phyloP scores from a whole-genome alignment of 2,329 filamentous ascomycete genomes.

The Byssoonygena ceratinophila region DNA sequence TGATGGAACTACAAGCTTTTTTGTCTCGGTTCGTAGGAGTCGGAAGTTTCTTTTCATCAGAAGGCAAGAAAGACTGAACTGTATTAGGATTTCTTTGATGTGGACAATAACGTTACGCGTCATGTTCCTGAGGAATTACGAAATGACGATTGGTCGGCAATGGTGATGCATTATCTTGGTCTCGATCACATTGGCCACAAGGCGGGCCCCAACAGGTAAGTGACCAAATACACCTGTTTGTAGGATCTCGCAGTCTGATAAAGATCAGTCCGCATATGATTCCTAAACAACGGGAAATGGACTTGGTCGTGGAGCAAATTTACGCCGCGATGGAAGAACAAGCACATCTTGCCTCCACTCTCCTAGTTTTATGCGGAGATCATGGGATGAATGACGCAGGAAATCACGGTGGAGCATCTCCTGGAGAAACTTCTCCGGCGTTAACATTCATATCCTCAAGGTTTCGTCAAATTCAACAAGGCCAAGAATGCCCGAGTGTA shows the following conservation, averaged over 20 bases:
- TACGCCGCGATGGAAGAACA: slow-evolving; percentile 63
- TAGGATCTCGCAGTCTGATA: slow-evolving; percentile 17
- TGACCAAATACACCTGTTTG: slow-evolving; percentile 4
- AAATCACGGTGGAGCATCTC: slow-evolving; percentile 88
- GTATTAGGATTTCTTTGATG: slow-evolving; percentile 82
- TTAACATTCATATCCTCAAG: slow-evolving; percentile 85
- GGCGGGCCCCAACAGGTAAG: slow-evolving; percentile 68
- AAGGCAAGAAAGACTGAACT: slow-evolving; percentile 7
- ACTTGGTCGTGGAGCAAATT: slow-evolving; percentile 63
- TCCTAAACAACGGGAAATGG: slow-evolving; percentile 91
- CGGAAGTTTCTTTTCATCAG: background rate
- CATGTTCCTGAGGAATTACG: slow-evolving; percentile 68
- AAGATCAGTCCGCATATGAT: slow-evolving; percentile 67
- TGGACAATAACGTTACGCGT: slow-evolving; percentile 92
- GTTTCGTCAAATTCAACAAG: slow-evolving; percentile 47
- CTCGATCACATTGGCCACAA: slow-evolving; percentile 98
- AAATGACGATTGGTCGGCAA: slow-evolving; percentile 75
- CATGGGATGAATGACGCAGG: slow-evolving; percentile 99
- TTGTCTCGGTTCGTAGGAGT: slow-evolving; percentile 64
- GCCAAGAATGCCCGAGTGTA: slow-evolving; percentile 44
- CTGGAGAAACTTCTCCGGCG: slow-evolving; percentile 88
- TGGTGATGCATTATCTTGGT: slow-evolving; percentile 92
- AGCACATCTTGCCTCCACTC: slow-evolving; percentile 60
- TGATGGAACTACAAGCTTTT: slow-evolving; percentile 95
- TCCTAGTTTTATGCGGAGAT: slow-evolving; percentile 81